Base-by-base conservation (phyloP, 1,284 basidiomycete species). In the Cutaneotrichosporon sp. region DNA sequence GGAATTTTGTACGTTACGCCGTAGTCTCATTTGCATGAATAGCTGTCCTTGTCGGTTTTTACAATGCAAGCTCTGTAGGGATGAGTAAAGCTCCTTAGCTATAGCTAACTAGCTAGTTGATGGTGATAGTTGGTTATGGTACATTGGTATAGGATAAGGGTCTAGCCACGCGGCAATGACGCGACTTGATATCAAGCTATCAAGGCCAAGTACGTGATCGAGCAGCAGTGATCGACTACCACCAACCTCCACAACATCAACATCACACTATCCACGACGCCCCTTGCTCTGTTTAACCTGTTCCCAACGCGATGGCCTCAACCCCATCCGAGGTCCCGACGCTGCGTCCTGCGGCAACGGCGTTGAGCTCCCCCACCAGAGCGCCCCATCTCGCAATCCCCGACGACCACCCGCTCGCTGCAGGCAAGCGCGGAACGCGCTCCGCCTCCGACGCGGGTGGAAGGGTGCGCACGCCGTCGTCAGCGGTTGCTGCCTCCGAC, bases 351-450 rank as follows among this genome's bases (percentile, higher is more conserved):
- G 50, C 50, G 10, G 26, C 50, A 14, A 26, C 50, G 13, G 11
- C 51, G 13, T 4, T 9, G 13, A 34, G 16, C 31, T 53, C 51
- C 13, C 51, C 51, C 4, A 53, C 30, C 14, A 30, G 51, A 8
- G 30, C 31, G 10, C 50, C 50, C 8, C 51, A 53, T 30, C 30
- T 53, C 51, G 11, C 26, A 6, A 53, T 53, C 31, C 36, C 36
- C 38, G 36, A 56, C 22, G 38, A 56, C 55, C 55, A 56, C 22
- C 55, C 55, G 16, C 55, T 56, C 22, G 55, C 55, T 46, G 22
- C 38, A 14, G 55, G 36, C 22, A 9, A 36, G 55, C 55, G 55
- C 10, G 32, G 31, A 5, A 34, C 34, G 9, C 7, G 31, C 2
- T 22, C n/a, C n/a, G 34, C 34, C 9, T 38, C 34, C n/a, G 51